Base-by-base conservation (phyloP, 768 basidiomycete genomes). In the Tephrocybe rancida region DNA sequence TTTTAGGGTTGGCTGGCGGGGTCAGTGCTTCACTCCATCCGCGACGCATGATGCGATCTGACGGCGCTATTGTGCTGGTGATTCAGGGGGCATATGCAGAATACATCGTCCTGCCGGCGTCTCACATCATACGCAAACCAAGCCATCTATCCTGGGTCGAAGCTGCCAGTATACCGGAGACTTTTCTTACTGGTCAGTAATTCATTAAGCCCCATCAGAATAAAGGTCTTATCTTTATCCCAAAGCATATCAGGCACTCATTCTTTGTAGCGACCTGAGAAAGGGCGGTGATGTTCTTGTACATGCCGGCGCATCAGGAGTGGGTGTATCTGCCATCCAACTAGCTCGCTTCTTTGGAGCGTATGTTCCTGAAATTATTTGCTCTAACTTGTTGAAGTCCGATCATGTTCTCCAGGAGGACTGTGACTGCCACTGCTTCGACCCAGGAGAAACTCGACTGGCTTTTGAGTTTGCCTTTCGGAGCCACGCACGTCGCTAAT, bases 261-360 rank as follows among this genome's bases (percentile, higher is more conserved):
- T 91, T 43, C 66, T 87, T 30, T 82, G 86, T 56, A 88, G 86
- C 0, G 78, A 88, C 59, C 62, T 95, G 39, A 82, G 87, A 64
- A 64, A 77, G 57, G 83, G 84, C 30, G 87, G 92, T 43, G 72
- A 88, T 62, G 90, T 93, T 9, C 79, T 98, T 14, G 78, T 98
- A 11, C 96, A 98, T 64, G 93, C 94, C 18, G 95, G 87, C 6
- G 93, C 93, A 3, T 92, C 90, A 11, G 93, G 95, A 25, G 93
- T 97, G 3, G 94, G 94, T 1, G 67, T 95, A 16, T 87, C 94
- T 2, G 91, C 92, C 13, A 91, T 89, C 44, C 95, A 98, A 69
- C 72, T 97, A 18, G 92, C 94, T 18, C 84, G 90, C 22, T 64
- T 79, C 41, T 82, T 79, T 56, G 84, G 83, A 53, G 90, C 90